Percentiles rank a stretch among this genome's conserved stretches.
Conservation (phyloP, 2,329 filamentous ascomycete genomes). For the Cryphonectria parasitica region DNA sequence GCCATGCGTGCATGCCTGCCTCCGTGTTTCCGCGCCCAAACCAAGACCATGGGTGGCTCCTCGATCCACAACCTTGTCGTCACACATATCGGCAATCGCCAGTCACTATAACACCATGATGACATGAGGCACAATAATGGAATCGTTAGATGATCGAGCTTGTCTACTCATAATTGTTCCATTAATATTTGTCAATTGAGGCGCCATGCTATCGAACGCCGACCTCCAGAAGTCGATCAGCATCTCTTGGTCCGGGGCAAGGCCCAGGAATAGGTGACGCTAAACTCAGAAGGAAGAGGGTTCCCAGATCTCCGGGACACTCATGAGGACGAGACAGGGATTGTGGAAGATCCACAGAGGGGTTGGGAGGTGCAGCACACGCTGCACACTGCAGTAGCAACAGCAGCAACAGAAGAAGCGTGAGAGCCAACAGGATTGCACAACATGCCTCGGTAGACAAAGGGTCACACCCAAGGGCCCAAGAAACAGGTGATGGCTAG, state of each 20-base stretch:
- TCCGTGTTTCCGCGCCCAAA: neutral
- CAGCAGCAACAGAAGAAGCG: neutral
- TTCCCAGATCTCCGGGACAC: constrained; percentile 28
- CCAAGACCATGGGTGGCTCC: neutral
- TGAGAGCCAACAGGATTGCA: neutral
- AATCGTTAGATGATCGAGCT: neutral
- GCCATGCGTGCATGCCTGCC: neutral
- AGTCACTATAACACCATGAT: neutral
- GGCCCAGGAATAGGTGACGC: constrained; percentile 25
- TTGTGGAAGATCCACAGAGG: constrained; percentile 24
- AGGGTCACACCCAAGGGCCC: neutral
- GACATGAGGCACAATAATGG: neutral
- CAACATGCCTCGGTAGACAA: neutral
- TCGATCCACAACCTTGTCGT: neutral
- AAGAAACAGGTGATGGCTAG: neutral
- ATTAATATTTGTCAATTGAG: neutral
- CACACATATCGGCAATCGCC: neutral
- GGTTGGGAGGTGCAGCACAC: constrained; percentile 4
- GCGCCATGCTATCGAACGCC: neutral
- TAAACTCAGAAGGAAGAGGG: constrained; percentile 27
- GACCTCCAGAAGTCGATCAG: neutral
- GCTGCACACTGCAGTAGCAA: neutral
- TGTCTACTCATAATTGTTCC: neutral
- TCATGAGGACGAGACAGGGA: constrained; percentile 16
- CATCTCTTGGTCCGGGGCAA: constrained; percentile 2